Evolutionary conservation across 1,284 basidiomycete genomes (phyloP), one percentile per base, ranked within the genome.

Genomic region (Fomitopsis betulina): DNA sequence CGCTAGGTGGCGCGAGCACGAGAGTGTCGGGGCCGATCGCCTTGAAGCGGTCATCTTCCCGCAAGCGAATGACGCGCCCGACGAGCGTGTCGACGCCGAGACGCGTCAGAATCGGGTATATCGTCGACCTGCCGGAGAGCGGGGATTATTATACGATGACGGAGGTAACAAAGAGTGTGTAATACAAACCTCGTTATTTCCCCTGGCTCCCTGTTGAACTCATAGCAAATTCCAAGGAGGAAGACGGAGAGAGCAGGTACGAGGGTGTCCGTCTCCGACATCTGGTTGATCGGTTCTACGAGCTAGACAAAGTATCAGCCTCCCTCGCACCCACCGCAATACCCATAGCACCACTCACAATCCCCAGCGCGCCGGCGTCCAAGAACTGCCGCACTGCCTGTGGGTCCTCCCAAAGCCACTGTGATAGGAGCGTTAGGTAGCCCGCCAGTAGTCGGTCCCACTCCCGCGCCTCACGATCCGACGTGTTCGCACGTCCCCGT

Each of bases 341-440:
- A 19, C n/a, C 27, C 37, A 15, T 12, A 5, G 33, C 35, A 17
- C 25, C 0, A 84, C 92, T 69, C 71, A 96, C 94, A 63, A 94
- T 86, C 58, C 94, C 91, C 56, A 99, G 74, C 53, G 95, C 95
- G 13, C 94, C 92, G 10, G 93, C 91, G 68, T 92, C 89, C 59
- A 99, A 76, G 69, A 98, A 96, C 70, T 94, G 95, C 57, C 87
- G 82, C 49, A 98, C 94, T 0, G 91, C 89, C 55, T 80, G 82
- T 0, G 94, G 88, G 63, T 96, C 94, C 65, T 98, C 95, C 94
- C 95, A 98, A n/a, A 98, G 78, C 96, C 96, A 99, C 55, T 93
- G 91, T 17, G 85, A 81, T 21, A 99, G 78, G 50, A 97, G 73
- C 40, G 86, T 84, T 43, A 98, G 78, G 71, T 98, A 96, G 1